Conservation (phyloP, 1,284 basidiomycete genomes). For the Rhodotorula mucilaginosa region DNA sequence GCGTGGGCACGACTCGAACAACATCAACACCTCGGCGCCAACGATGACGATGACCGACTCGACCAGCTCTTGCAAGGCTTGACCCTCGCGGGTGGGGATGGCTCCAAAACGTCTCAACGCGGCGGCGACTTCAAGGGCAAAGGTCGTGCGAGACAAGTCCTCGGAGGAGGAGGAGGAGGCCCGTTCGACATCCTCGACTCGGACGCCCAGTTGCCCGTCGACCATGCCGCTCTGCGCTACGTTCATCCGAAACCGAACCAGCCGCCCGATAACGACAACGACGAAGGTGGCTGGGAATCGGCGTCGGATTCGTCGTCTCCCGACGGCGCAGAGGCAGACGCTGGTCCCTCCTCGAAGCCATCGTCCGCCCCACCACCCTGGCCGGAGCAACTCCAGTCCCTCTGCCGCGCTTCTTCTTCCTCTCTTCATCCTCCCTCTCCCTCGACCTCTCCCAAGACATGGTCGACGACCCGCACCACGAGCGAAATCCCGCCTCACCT, state of each 20-base stretch:
- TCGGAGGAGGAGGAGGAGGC: constrained; percentile 3
- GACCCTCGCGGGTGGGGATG: constrained; percentile 49
- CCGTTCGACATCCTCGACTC: constrained; percentile 41
- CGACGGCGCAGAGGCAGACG: not conserved
- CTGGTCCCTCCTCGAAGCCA: not conserved
- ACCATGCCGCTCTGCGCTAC: constrained; percentile 66
- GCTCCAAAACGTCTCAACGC: too few relatives aligned
- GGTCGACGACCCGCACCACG: not conserved
- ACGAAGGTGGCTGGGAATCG: constrained; percentile 1
- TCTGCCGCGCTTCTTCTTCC: constrained; percentile 15
- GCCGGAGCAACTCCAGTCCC: constrained; percentile 27
- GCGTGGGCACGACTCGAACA: constrained; percentile 63
- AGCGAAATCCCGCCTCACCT: constrained; percentile 70
- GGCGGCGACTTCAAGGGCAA: not conserved
- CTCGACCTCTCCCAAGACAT: not conserved
- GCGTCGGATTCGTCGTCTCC: not conserved
- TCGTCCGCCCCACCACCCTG: constrained; percentile 10
- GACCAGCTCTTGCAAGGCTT: constrained; percentile 59
- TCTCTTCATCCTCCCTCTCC: constrained; percentile 54
- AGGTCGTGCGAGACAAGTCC: constrained; percentile 5
- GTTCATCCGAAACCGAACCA: constrained; percentile 54
- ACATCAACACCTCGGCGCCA: not conserved
- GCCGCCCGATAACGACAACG: constrained; percentile 46
- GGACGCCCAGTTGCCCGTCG: constrained; percentile 45
- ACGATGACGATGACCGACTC: constrained; percentile 53